A percentile compares a stretch with the other conserved stretches of the same genome.
Evolutionary conservation across 768 basidiomycete species (phyloP).

Genomic region (Ramaria sp.): DNA sequence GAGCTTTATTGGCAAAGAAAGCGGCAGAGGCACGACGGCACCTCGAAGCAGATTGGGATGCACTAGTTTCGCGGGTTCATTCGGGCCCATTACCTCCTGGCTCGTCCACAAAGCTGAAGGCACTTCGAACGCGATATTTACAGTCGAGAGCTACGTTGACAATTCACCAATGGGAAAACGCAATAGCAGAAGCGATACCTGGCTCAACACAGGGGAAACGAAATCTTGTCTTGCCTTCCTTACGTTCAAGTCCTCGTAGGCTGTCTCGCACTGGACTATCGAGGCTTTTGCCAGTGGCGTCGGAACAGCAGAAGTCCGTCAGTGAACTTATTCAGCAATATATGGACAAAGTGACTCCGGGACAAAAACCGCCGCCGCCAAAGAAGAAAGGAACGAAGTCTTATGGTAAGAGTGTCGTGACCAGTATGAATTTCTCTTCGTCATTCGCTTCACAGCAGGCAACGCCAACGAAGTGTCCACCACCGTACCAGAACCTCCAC

Average conservation of each 20-base stretch:
- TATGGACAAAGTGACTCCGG: constrained; percentile 32
- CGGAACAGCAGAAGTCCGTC: constrained; percentile 40
- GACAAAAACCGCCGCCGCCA: constrained; percentile 18
- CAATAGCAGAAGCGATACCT: constrained; percentile 40
- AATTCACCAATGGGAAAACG: constrained; percentile 49
- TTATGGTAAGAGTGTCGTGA: neutral
- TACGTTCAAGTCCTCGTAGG: constrained; percentile 35
- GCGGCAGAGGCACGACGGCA: constrained; percentile 49
- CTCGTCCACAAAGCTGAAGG: constrained; percentile 38
- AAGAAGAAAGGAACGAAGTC: constrained; percentile 16
- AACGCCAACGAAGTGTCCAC: neutral
- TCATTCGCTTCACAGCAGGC: neutral
- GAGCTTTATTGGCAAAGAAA: constrained; percentile 48
- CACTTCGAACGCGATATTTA: constrained; percentile 46
- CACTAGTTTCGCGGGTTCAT: constrained; percentile 43
- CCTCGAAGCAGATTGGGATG: constrained; percentile 58
- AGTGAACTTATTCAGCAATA: constrained; percentile 38
- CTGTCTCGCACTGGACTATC: neutral
- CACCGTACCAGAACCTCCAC: constrained; percentile 9
- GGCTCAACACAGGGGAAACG: neutral
- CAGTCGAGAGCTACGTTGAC: constrained; percentile 44
- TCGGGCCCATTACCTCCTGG: constrained; percentile 36
- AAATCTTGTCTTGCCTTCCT: constrained; percentile 24
- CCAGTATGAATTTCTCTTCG: neutral
- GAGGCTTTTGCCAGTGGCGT: constrained; percentile 20